phyloP scores from a whole-genome alignment of 2,329 filamentous ascomycete genomes.

The Pseudogymnoascus sp. region DNA sequence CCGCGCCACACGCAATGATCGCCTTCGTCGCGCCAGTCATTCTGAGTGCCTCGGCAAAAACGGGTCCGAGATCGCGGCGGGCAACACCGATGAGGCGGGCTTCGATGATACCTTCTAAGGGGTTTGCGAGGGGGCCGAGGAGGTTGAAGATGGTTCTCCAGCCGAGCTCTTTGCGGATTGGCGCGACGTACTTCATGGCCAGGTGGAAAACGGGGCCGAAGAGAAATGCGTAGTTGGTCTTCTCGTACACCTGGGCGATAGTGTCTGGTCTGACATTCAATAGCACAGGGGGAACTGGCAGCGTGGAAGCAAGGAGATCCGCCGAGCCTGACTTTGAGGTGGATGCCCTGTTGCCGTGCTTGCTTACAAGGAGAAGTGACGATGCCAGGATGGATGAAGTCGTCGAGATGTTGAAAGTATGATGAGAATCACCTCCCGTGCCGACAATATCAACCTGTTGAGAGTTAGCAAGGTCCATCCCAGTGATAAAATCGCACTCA shows the following conservation, averaged over 20 bases:
- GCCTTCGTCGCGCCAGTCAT: constrained; percentile 74
- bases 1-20: constrained; percentile 84
- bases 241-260: constrained; percentile 64
- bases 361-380: constrained; percentile 75
- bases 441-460: constrained; percentile 78
- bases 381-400: constrained; percentile 90
- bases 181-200: constrained; percentile 83
- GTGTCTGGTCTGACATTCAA: constrained; percentile 65
- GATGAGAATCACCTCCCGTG: constrained; percentile 91
- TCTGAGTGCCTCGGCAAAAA: constrained; percentile 79
- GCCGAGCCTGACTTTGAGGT: constrained; percentile 95
- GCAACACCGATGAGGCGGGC: constrained; percentile 91
- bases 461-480: not conserved
- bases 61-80: constrained; percentile 74
- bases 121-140: constrained; percentile 85
- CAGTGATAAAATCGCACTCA: constrained; percentile 38
- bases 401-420: constrained; percentile 97
- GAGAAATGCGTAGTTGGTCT: constrained; percentile 87
- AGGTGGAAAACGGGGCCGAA: constrained; percentile 96
- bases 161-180: constrained; percentile 78
- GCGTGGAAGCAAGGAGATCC: constrained; percentile 74
- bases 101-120: constrained; percentile 76
- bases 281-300: constrained; percentile 66
- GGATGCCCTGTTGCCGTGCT: constrained; percentile 93
- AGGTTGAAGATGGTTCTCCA: constrained; percentile 98